Base-by-base conservation (phyloP, 306 rosid genomes). In the Prunus fruticosa region DNA sequence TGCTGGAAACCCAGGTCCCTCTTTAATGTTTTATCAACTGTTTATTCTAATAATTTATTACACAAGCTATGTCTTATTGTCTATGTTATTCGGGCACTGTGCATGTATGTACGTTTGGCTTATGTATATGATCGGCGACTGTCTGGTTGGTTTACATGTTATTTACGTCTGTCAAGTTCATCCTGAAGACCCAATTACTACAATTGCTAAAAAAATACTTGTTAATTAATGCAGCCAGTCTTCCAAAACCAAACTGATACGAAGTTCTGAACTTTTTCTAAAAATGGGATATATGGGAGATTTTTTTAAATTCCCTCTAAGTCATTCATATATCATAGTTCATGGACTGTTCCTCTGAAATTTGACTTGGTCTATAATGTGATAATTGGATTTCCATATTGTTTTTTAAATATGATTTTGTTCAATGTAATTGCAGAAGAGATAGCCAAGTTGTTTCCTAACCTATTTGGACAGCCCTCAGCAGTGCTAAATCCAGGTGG, bases 391-490 rank as follows among this genome's bases (percentile, higher is more conserved):
- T 41, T 2, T 58, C 8, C 11, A n/a, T 22, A 15, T 20, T 3
- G 20, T n/a, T 62, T 28, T 62, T 28, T 4, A 28, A 32, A 28
- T 14, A 19, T 62, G 7, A 60, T 60, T 23, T 25, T 60, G 65
- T 60, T 60, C 34, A 22, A n/a, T 72, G 53, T 41, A 43, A 41
- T 28, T 22, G 53, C 86, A 93, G 98, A 74, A 80, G 98, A 89
- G 88, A 93, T 93, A 73, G 93, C 91, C 1, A 93, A 93, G 83
- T 83, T 93, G n/a, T 93, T 93, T 53, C 96, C 98, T 0, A 67
- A 81, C 71, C 70, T 93, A 77, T 93, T 87, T 54, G 98, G 98
- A 4, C 96, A 91, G 66, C 98, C 96, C 53, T 93, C 98, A 6
- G 84, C 82, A 11, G 11, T 75, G 57, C 77, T 93, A 70, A 86